Base-by-base conservation (phyloP, 768 basidiomycete genomes). In the Amanita rimosa region DNA sequence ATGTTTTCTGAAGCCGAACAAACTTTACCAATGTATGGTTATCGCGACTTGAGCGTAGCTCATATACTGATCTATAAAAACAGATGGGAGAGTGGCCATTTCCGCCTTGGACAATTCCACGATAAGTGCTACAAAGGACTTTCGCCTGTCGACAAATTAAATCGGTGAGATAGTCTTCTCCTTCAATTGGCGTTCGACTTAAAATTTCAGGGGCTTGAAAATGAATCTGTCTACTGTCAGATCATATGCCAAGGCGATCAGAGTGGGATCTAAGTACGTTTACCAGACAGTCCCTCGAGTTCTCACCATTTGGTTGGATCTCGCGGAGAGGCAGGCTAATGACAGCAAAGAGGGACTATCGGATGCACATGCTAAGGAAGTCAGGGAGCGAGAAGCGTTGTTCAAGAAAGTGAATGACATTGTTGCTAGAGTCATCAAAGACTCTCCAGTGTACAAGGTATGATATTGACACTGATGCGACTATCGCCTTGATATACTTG, bases 281-380 rank as follows among this genome's bases (percentile, higher is more conserved):
- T 98, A 95, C 62, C 95, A 95, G 61, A 91, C 92, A 0, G 80
- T 99, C 52, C 94, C 96, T 0, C 81, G 96, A 35, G 72, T 97
- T 53, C 73, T 99, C 7, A 98, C 93, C 0, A 78, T 99, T 26
- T 99, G 94, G 93, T 67, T 98, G 44, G 93, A 96, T 62, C 62
- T 88, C 51, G 92, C 85, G n/a, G 92, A 92, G 58, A 31, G 31
- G 31, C 31, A 13, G 13, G 13, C 13, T 31, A 31, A 31, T 13
- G 31, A 29, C 10, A 10, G 10, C 10, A 10, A 29, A 29, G 29
- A 13, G 31, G 31, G 31, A 31, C 11, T 13, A 13, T 31, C 31
- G 13, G 11, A 29, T 10, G 29, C 29, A 29, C 29, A 29, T 6
- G 67, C 74, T 52, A 54, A 56, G 44, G 53, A 49, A 3, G 53